phyloP scores from a whole-genome alignment of 2,329 filamentous ascomycete genomes.

The Colletotrichum musicola region DNA sequence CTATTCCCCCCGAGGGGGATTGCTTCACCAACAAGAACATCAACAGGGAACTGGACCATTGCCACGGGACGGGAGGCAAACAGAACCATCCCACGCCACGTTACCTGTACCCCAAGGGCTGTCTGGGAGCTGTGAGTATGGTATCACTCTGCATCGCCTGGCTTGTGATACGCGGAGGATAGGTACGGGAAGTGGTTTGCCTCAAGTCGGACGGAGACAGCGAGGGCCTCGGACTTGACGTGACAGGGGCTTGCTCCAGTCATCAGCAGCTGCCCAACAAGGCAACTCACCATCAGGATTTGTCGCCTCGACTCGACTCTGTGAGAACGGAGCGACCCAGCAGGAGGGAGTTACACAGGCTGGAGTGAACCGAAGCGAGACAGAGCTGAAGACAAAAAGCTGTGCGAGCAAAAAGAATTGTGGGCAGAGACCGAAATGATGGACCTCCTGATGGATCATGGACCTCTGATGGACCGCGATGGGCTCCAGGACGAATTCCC shows the following conservation, averaged over 20 bases:
- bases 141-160: too few species aligned
- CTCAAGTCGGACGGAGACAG: too few species aligned
- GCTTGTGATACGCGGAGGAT: too few species aligned
- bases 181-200: too few species aligned
- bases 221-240: too few species aligned
- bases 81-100: neutral
- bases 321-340: constrained; percentile 5
- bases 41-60: constrained; percentile 8
- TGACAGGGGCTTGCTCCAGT: too few species aligned
- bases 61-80: constrained; percentile 33
- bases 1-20: too few species aligned
- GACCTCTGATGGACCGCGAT: constrained; percentile 28
- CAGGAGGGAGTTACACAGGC: neutral
- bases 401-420: neutral
- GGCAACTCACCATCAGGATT: neutral
- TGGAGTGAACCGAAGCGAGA: constrained; percentile 9
- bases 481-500: constrained; percentile 35
- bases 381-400: constrained; percentile 4
- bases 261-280: too few species aligned
- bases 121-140: neutral
- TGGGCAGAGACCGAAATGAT: constrained; percentile 27
- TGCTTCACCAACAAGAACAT: constrained; percentile 13
- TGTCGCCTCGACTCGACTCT: too few species aligned
- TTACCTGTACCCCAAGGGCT: neutral
- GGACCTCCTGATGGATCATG: constrained; percentile 27